phyloP scores from a whole-genome alignment of 1,284 basidiomycete species.

The Apiotrichum porosum region DNA sequence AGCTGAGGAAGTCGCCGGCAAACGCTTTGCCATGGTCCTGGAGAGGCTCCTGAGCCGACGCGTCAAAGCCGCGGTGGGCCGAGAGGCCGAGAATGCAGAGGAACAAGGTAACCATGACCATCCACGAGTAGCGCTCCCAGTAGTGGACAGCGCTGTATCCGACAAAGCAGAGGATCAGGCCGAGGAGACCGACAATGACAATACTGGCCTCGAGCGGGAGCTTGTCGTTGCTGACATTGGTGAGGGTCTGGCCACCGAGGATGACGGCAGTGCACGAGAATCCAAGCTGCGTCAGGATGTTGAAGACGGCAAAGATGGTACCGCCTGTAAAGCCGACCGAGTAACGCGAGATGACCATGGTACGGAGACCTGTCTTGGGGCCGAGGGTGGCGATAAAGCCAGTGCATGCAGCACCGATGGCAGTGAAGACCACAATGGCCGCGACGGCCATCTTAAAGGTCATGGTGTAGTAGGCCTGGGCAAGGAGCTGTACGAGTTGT shows the following conservation, averaged over 20 bases:
- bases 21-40: constrained; percentile 54
- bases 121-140: constrained; percentile 63
- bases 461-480: constrained; percentile 55
- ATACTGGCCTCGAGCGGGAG: constrained; percentile 50
- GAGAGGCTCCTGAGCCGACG: constrained; percentile 51
- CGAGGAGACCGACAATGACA: constrained; percentile 47
- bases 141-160: constrained; percentile 56
- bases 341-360: constrained; percentile 52
- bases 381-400: constrained; percentile 61
- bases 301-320: constrained; percentile 57
- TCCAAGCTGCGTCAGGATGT: constrained; percentile 56
- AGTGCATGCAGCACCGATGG: constrained; percentile 44
- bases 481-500: constrained; percentile 47
- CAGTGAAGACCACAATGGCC: constrained; percentile 44
- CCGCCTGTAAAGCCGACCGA: constrained; percentile 59
- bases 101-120: constrained; percentile 56
- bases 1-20: constrained; percentile 52
- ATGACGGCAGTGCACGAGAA: constrained; percentile 44
- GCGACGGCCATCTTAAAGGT: constrained; percentile 51
- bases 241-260: constrained; percentile 49
- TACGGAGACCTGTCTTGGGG: constrained; percentile 59
- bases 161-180: constrained; percentile 46
- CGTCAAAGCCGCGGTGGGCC: constrained; percentile 54
- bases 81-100: constrained; percentile 56
- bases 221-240: constrained; percentile 41